Percentiles rank a stretch among this genome's conserved stretches.
Conservation (phyloP, 78 protist genomes). For the Tieghemostelium lacteum region DNA sequence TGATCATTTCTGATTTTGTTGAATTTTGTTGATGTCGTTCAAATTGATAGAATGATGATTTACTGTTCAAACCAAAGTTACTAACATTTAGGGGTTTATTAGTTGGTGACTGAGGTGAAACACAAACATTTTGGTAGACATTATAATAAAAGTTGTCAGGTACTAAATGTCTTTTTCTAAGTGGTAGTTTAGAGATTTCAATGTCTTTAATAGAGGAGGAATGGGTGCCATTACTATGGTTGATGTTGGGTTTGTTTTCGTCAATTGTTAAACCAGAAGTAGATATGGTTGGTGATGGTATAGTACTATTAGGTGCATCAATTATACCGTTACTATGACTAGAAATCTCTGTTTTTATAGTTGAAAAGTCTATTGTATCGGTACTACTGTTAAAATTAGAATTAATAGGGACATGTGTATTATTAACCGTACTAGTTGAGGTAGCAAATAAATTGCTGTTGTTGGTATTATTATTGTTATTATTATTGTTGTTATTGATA, state of each 20-base stretch:
- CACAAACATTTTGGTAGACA: constrained; percentile 22
- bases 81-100: too few relatives aligned
- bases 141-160: constrained; percentile 66
- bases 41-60: constrained; percentile 4
- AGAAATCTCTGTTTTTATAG: too few relatives aligned
- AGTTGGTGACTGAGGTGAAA: constrained; percentile 61
- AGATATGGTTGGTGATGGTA: not conserved
- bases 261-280: too few relatives aligned
- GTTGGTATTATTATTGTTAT: constrained; percentile 1
- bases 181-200: constrained; percentile 60
- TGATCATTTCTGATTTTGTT: not conserved
- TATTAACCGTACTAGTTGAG: not conserved
- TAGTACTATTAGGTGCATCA: too few relatives aligned
- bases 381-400: too few relatives aligned
- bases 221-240: not conserved
- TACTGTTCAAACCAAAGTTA: too few relatives aligned
- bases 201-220: constrained; percentile 34
- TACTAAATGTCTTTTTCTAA: constrained; percentile 74
- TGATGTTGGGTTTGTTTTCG: too few relatives aligned
- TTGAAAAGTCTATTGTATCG: too few relatives aligned
- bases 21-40: too few relatives aligned
- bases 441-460: not conserved
- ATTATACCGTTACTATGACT: too few relatives aligned
- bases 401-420: too few relatives aligned
- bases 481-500: constrained; percentile 6